Evolutionary conservation across 1,284 basidiomycete genomes (phyloP), one percentile per base, ranked within the genome.

Genomic region (Rhodotorula sp.): DNA sequence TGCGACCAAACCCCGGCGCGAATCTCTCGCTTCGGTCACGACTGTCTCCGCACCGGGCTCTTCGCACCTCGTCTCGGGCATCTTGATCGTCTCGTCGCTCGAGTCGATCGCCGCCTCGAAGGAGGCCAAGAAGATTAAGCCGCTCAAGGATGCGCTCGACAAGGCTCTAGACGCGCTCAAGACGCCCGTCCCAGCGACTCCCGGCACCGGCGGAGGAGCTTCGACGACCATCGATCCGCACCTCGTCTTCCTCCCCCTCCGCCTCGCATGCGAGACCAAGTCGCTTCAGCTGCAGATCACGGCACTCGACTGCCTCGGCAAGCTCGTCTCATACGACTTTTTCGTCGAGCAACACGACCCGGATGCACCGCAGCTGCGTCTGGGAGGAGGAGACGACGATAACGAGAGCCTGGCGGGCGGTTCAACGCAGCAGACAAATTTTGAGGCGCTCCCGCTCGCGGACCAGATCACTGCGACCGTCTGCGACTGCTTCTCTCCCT

Each of bases 311-410:
- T 93, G 94, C 77, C 92, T 96, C 69, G 91, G 92, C 59, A 98
- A 98, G 81, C 87, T 98, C 76, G 91, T 97, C 73, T 93, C 92
- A 13, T 92, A 97, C 80, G 92, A 91, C 48, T 97, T 97, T 85
- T 97, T 98, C 78, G 85, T 85, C 56, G 91, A 92, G 74, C 80
- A 85, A 34, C 59, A 71, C 52, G 65, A 67, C 62, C 53, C 62
- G 27, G 82, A 84, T 44, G 81, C 82, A 53, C 80, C 84, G n/a
- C 76, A 81, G 53, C 76, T 73, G 81, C 27, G 78, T 71, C 34
- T 70, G 24, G 59, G 49, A 44, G 39, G 39, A 5, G 64, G 65
- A 32, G 67, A 72, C 49, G 66, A 73, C 36, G 72, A 75, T 44
- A 82, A 79, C 80, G 48, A 86, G 86, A 84, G 85, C 62, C 87